These are phyloP conservation scores for Erythrobasidium yunnanense DNA, from an alignment of 768 basidiomycete species.

Conservation along the genomic window DNA sequence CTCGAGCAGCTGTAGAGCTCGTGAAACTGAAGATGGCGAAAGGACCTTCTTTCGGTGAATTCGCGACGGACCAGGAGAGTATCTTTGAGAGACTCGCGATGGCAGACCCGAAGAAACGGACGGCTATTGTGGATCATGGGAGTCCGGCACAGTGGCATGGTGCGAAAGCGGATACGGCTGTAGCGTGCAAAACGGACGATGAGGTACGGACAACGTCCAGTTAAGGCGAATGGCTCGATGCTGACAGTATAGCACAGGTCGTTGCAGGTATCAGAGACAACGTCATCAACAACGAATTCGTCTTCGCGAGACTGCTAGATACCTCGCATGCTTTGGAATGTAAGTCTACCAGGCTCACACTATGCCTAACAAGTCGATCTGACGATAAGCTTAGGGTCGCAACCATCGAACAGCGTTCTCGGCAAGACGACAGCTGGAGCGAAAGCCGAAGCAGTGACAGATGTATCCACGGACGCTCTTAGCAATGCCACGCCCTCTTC, in stretches of 20 bases:
- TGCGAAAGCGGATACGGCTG: conserved; percentile 62
- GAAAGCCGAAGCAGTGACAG: conserved; percentile 39
- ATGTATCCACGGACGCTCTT: too few relatives aligned
- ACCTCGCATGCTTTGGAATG: conserved; percentile 73
- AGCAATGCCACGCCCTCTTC: neutral
- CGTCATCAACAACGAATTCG: conserved; percentile 60
- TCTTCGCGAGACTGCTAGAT: conserved; percentile 71
- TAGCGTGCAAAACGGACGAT: conserved; percentile 64
- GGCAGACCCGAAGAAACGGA: conserved; percentile 32
- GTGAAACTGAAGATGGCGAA: conserved; percentile 67
- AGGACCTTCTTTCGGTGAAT: conserved; percentile 73
- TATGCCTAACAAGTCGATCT: too few relatives aligned
- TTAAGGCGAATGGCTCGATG: too few relatives aligned
- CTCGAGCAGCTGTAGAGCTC: conserved; percentile 73
- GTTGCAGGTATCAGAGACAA: conserved; percentile 56
- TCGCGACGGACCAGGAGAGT: conserved; percentile 69
- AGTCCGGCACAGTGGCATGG: conserved; percentile 76
- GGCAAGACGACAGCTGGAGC: conserved; percentile 46
- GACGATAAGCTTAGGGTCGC: too few relatives aligned
- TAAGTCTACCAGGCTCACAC: conserved; percentile 43
- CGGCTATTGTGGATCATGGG: conserved; percentile 74
- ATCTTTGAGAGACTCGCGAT: conserved; percentile 76
- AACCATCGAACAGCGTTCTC: conserved; percentile 26
- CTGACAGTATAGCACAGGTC: conserved; percentile 34
- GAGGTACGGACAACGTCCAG: conserved; percentile 48